phyloP scores from a whole-genome alignment of 2,329 filamentous ascomycete species.

The Elsinoe necatrix region DNA sequence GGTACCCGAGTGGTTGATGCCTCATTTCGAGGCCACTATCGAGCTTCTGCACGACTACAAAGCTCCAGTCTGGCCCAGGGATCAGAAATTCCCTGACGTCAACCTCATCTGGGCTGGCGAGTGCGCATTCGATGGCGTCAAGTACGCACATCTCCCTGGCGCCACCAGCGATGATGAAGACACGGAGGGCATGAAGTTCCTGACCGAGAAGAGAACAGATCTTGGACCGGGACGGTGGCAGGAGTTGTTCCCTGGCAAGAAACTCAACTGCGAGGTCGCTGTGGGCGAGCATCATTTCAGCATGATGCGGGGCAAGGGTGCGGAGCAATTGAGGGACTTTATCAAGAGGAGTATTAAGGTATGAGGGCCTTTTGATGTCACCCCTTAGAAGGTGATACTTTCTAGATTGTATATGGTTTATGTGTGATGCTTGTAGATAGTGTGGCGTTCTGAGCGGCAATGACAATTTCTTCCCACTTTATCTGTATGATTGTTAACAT shows the following conservation, averaged over 20 bases:
- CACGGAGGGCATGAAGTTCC: constrained; percentile 42
- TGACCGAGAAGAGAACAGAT: constrained; percentile 41
- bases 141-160: constrained; percentile 26
- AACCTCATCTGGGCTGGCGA: constrained; percentile 42
- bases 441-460: constrained; percentile 13
- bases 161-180: constrained; percentile 35
- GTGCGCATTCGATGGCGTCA: constrained; percentile 37
- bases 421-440: constrained; percentile 3
- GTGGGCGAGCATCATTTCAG: constrained; percentile 34
- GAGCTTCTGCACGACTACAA: constrained; percentile 40
- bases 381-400: neutral
- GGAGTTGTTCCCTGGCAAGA: constrained; percentile 33
- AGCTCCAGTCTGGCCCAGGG: constrained; percentile 20
- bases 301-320: constrained; percentile 29
- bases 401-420: constrained; percentile 8
- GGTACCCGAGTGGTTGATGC: constrained; percentile 41
- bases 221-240: constrained; percentile 43
- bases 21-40: constrained; percentile 45
- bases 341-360: constrained; percentile 20
- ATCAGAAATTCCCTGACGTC: constrained; percentile 36
- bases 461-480: neutral
- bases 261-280: constrained; percentile 28
- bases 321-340: constrained; percentile 16
- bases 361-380: neutral
- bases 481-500: no score